Evolutionary conservation across 208 protist genomes (phyloP), one percentile per base, ranked within the genome.

Genomic region (Trypanosoma theileri): DNA sequence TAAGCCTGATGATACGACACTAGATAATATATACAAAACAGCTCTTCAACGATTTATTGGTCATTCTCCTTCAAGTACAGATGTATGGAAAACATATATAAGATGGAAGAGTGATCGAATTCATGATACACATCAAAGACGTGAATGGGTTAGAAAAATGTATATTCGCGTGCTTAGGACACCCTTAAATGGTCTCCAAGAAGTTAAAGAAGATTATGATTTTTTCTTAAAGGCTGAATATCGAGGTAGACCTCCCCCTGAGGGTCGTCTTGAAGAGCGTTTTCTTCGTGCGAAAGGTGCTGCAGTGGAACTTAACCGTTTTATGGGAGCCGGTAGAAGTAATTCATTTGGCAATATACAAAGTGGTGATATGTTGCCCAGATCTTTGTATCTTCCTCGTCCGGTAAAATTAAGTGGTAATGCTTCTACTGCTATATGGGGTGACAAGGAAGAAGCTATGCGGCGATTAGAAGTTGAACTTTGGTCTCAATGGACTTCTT

Each of bases 121-220:
- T n/a, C 69, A 57, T 21, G 81, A 88, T 62, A 57, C 69, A 19
- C 62, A 69, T 28, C 55, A 60, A 28, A 75, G 84, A 17, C 73
- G 80, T 28, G 80, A 92, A 41, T 95, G 81, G 81, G 57, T 71
- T n/a, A 80, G 86, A 62, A 82, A 79, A 28, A 71, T 92, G 66
- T 92, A 87, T 55, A 69, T 75, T 10, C 73, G 85, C 41, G 84
- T 96, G 41, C 76, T 96, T 24, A 71, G 83, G 51, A 91, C 81
- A 35, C 90, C 90, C 3, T 64, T 96, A 10, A 28, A 83, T 26
- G 82, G 76, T 8, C 63, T 93, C 12, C 81, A 91, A 11, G 78
- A 84, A 22, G 66, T 92, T 31, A 91, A 91, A 74, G 81, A 91
- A 31, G 78, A 86, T 28, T 96, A 89, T 66, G 88, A 93, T 42